phyloP scores from a whole-genome alignment of 257 asterid species.

The Salvia hispanica region DNA sequence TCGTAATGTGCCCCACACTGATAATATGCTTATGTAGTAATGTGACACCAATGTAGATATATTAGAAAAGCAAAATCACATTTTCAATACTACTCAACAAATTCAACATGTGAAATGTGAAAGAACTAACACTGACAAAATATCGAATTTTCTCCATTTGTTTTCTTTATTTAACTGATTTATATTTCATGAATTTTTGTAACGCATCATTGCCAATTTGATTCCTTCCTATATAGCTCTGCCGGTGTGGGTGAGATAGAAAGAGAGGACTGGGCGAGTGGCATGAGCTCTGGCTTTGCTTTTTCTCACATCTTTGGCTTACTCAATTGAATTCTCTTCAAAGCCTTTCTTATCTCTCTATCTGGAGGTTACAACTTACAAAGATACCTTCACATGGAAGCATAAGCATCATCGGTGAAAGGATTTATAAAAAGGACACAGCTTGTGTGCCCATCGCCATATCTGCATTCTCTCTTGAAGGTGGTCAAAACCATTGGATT shows the following conservation, averaged over 20 bases:
- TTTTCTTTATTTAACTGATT: background rate
- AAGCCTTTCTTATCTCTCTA: constrained; percentile 36
- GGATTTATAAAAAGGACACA: constrained; percentile 7
- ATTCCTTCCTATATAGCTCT: constrained; percentile 2
- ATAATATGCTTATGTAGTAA: too few relatives aligned
- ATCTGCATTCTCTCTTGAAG: constrained; percentile 32
- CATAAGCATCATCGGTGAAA: constrained; percentile 18
- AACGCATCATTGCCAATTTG: constrained; percentile 20
- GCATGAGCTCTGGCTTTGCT: constrained; percentile 37
- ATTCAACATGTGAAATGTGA: background rate
- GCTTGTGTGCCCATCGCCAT: constrained; percentile 30
- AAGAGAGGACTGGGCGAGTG: constrained; percentile 29
- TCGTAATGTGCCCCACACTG: too few relatives aligned
- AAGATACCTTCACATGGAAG: background rate
- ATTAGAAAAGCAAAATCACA: background rate
- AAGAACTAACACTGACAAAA: background rate
- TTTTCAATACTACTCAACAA: background rate
- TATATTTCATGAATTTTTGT: constrained; percentile 13
- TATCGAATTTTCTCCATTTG: background rate
- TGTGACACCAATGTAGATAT: too few relatives aligned
- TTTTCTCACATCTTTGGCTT: constrained; percentile 31
- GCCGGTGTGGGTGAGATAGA: constrained; percentile 14
- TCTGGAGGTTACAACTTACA: background rate
- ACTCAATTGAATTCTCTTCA: constrained; percentile 46
- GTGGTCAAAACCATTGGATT: constrained; percentile 37